Base-by-base conservation (phyloP, 176 grass and related monocot species). In the Oryza nivara region DNA sequence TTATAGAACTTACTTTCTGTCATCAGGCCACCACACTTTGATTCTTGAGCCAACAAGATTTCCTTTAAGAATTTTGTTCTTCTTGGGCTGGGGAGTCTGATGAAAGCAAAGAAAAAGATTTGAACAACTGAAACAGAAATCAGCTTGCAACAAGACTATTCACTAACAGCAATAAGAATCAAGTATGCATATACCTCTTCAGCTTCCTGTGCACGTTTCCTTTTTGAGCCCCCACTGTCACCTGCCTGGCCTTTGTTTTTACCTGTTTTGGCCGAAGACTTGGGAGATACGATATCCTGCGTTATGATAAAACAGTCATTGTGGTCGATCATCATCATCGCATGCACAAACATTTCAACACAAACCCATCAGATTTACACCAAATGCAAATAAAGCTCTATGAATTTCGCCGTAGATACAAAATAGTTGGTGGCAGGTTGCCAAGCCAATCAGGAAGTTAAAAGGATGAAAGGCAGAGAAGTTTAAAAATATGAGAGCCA, bases 1-100 rank as follows among this genome's bases (percentile, higher is more conserved):
- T 67, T 15, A 66, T 35, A 32, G 26, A 67, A 67, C 91, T 95
- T 88, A 98, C 96, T 56, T 81, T 81, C 95, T 73, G 28, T 98
- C 96, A 52, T 89, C 80, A 2, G 96, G 91, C 96, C 93, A 98
- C 96, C 96, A 98, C 41, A 98, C 93, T 94, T 90, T 89, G 65
- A 98, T 81, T 82, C 83, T 98, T 74, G 85, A 75, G 12, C 89
- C 93, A 72, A 98, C 43, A 75, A 98, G 84, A 49, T 68, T 90
- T 68, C 74, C 75, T 75, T 92, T 86, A 63, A 83, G 68, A 34
- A 77, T 73, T 77, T 73, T 93, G n/a, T 56, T 72, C 61, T 84
- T 92, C 84, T 83, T 89, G 69, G 80, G 80, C 47, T 22, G 61
- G 74, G 87, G 72, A 74, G 35, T 75, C 95, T 98, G 68, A 12